phyloP scores from a whole-genome alignment of 2,329 filamentous ascomycete genomes.

The Phaeosphaeriaceae sp. region DNA sequence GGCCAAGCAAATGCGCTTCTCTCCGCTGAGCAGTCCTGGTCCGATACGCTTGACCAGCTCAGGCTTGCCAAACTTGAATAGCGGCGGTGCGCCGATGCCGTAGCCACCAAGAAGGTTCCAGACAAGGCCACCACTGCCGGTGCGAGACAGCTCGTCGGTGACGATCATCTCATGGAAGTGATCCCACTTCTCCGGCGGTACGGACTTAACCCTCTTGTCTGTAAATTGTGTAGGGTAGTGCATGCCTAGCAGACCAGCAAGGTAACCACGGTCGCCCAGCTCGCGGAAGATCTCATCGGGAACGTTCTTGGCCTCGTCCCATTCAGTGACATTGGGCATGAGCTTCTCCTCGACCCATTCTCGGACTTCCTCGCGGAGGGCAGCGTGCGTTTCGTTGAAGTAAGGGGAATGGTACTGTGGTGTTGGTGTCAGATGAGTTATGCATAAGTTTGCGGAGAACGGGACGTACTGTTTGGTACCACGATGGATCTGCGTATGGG shows the following conservation, averaged over 20 bases:
- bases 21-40: constrained; percentile 84
- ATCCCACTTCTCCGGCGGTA: constrained; percentile 91
- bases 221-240: constrained; percentile 81
- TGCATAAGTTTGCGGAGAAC: not conserved
- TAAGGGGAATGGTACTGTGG: constrained; percentile 90
- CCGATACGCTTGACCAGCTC: constrained; percentile 84
- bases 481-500: constrained; percentile 89
- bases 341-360: constrained; percentile 90
- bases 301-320: constrained; percentile 94
- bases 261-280: constrained; percentile 91
- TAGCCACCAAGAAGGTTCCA: constrained; percentile 98
- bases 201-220: constrained; percentile 74
- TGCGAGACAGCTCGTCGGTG: constrained; percentile 91
- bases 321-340: constrained; percentile 91
- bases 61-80: constrained; percentile 92
- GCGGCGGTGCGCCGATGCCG: constrained; percentile 89
- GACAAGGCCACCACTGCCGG: constrained; percentile 89
- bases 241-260: constrained; percentile 88
- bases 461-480: constrained; percentile 86
- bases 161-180: constrained; percentile 97
- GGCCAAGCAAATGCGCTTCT: constrained; percentile 96
- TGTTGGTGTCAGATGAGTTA: constrained; percentile 9
- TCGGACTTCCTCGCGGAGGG: constrained; percentile 87
- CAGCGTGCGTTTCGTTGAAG: constrained; percentile 92
- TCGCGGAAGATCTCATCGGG: constrained; percentile 91